These are phyloP conservation scores for Prunus mume DNA, from an alignment of 306 rosid species.

Conservation along the genomic window DNA sequence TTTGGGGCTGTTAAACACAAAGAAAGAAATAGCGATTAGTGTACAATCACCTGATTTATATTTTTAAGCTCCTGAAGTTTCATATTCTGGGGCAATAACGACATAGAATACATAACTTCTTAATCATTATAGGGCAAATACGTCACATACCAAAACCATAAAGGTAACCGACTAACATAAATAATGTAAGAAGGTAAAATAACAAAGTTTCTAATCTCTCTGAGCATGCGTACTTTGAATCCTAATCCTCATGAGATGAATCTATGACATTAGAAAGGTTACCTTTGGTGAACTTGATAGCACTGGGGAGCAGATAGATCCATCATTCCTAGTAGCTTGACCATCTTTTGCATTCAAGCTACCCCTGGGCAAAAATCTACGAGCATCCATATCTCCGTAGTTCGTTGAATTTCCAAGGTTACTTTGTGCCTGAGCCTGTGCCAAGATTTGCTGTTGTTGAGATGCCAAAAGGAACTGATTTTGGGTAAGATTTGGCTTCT, in stretches of 20 bases:
- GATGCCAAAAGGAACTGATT: conserved; percentile 77
- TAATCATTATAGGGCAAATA: not conserved
- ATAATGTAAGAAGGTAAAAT: not conserved
- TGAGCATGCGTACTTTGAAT: not conserved
- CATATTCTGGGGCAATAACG: not conserved
- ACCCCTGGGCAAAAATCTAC: conserved; percentile 65
- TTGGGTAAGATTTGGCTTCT: conserved; percentile 69
- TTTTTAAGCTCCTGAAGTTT: not conserved
- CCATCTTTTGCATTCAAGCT: conserved; percentile 67
- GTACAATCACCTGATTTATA: not conserved
- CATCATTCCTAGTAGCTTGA: conserved; percentile 65
- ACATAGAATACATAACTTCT: not conserved
- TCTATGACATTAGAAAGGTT: not conserved
- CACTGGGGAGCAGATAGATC: conserved; percentile 80
- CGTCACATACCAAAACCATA: not conserved
- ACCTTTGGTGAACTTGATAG: conserved; percentile 90
- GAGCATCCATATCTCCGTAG: conserved; percentile 81
- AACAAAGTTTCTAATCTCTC: not conserved
- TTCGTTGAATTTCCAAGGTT: conserved; percentile 52
- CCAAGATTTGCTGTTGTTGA: conserved; percentile 66
- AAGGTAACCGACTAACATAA: not conserved
- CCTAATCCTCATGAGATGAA: not conserved
- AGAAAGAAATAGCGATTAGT: not conserved
- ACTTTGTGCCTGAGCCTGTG: conserved; percentile 82
- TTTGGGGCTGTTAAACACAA: not conserved